phyloP scores from a whole-genome alignment of 2,329 filamentous ascomycete genomes.

The Alternaria consortialis region DNA sequence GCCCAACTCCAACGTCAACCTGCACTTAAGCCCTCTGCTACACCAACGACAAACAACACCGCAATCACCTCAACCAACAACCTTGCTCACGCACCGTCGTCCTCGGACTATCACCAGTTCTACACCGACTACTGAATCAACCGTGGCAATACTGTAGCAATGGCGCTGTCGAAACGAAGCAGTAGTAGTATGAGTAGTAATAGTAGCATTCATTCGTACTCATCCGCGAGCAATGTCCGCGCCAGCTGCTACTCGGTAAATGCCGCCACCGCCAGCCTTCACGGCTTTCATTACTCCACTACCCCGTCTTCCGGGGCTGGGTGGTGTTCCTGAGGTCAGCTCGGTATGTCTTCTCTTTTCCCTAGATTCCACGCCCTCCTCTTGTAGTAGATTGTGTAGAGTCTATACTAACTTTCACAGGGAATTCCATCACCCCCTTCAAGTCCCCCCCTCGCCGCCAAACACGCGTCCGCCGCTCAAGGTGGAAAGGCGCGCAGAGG shows the following conservation, averaged over 20 bases:
- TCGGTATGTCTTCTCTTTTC: conserved; percentile 45
- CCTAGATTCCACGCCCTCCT: neutral
- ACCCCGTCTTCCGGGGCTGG: conserved; percentile 75
- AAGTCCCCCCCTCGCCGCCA: conserved; percentile 83
- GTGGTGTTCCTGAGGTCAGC: conserved; percentile 58
- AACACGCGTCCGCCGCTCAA: conserved; percentile 57
- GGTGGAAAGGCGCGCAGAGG: conserved; percentile 64
- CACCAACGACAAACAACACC: conserved; percentile 15
- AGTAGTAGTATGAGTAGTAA: conserved; percentile 71
- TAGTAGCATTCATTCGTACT: conserved; percentile 63
- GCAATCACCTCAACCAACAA: conserved; percentile 1
- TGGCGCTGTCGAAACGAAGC: conserved; percentile 78
- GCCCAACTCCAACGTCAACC: conserved; percentile 18
- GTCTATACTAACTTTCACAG: conserved; percentile 49
- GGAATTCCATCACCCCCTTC: conserved; percentile 83
- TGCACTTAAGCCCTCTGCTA: conserved; percentile 7
- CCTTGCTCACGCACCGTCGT: neutral
- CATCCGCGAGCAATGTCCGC: conserved; percentile 78
- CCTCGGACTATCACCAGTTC: neutral
- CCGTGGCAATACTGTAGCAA: conserved; percentile 62
- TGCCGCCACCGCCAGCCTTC: conserved; percentile 67
- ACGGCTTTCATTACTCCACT: conserved; percentile 68
- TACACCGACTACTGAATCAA: conserved; percentile 34
- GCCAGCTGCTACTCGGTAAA: conserved; percentile 92
- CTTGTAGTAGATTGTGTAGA: neutral